These are phyloP conservation scores for Myochromella boudieri DNA, from an alignment of 768 basidiomycete genomes.

Conservation along the genomic window DNA sequence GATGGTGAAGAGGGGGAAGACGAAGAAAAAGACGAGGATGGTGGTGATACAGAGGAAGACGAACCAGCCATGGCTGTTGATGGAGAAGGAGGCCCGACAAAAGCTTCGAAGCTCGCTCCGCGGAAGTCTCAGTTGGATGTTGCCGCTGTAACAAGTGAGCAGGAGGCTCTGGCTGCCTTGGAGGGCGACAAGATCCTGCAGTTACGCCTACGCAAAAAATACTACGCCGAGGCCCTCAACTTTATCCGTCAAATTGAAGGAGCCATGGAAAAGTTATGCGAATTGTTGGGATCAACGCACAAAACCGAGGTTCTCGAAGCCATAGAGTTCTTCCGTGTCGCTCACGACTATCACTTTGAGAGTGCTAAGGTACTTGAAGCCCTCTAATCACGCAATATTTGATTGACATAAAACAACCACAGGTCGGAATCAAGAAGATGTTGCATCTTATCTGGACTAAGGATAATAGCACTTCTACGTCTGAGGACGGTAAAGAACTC, in stretches of 20 bases:
- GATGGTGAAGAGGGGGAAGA: conserved; percentile 41
- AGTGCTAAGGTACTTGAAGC: conserved; percentile 59
- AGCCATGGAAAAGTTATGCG: conserved; percentile 70
- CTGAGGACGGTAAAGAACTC: conserved; percentile 63
- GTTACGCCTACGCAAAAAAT: conserved; percentile 77
- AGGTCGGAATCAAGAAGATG: conserved; percentile 95
- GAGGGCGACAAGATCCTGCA: conserved; percentile 65
- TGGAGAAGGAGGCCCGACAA: conserved; percentile 32
- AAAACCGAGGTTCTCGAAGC: conserved; percentile 82
- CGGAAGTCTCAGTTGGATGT: conserved; percentile 75
- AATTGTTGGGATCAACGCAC: conserved; percentile 83
- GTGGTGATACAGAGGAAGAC: conserved; percentile 31
- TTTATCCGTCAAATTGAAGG: conserved; percentile 68
- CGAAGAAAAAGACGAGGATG: conserved; percentile 38
- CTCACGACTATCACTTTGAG: conserved; percentile 78
- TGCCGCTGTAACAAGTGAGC: conserved; percentile 63
- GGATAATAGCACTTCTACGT: conserved; percentile 80
- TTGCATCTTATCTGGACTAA: conserved; percentile 96
- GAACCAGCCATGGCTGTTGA: conserved; percentile 35
- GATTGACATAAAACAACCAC: conserved; percentile 8
- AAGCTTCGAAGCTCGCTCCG: conserved; percentile 44
- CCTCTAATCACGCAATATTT: not conserved
- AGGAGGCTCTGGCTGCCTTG: conserved; percentile 67
- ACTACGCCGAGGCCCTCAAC: conserved; percentile 78
- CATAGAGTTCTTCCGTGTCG: conserved; percentile 87